Base-by-base conservation (phyloP, 2,329 filamentous ascomycete species). In the Talaromyces sp. region DNA sequence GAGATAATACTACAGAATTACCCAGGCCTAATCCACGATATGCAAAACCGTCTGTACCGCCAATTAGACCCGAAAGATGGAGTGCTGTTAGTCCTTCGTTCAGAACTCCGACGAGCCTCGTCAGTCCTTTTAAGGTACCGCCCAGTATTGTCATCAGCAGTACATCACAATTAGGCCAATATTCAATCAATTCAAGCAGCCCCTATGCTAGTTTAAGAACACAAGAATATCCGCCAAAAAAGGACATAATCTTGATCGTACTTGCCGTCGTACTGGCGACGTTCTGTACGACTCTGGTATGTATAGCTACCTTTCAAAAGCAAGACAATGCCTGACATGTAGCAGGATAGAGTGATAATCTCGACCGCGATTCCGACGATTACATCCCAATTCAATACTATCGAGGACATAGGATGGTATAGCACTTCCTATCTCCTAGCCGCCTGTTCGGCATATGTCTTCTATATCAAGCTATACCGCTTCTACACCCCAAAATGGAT, bases 361-460 rank as follows among this genome's bases (percentile, higher is more conserved):
- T 71, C 73, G 2, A 79, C 75, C 9, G 79, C 78, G 2, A 77
- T 80, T 9, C 78, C 78, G 9, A 68, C 66, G 16, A 81, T 82
- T 61, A 79, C 79, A 0, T 70, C 79, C 62, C 70, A 79, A 9
- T 82, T 82, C 66, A 67, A 79, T 45, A 74, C 76, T 14, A 69
- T 79, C n/a, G 68, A 74, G 11, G 78, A 81, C 62, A 70, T 82
- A 4, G 76, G 77, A 43, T 82, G 80, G 79, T 81, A 81, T 62
- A 75, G 75, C 14, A 75, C 72, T 31, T 72, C 76, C 2, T 79
- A 78, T 62, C 69, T 78, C 3, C 69, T 81, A 8, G 76, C 78
- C 1, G 73, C 69, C 16, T 75, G 73, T 62, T 73, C 76, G 1
- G 76, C 79, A 27, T 74, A 77, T 43, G 70, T 78, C 1, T 66